Percentiles rank a stretch among this genome's conserved stretches.
Evolutionary conservation across 108 stramenopile genomes (phyloP).

Genomic region (Nitzschia sp.): DNA sequence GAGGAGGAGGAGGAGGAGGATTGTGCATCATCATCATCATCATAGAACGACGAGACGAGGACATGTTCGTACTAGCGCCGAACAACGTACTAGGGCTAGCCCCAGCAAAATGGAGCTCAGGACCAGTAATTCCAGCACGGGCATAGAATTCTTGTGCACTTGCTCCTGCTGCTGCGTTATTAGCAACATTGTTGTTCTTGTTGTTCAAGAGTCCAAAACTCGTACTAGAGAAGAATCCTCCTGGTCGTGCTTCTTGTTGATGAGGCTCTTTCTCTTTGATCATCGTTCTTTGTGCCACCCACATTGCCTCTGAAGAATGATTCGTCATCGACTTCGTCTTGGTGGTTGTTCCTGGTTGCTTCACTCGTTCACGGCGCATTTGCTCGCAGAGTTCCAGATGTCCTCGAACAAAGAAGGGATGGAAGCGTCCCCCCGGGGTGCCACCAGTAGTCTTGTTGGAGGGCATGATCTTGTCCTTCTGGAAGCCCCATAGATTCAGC

Average conservation of each 20-base stretch:
- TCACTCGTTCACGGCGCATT: conserved; percentile 38
- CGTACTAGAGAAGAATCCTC: neutral
- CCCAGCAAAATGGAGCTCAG: no score
- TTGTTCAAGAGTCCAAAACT: neutral
- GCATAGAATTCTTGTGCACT: no score
- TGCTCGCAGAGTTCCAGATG: conserved; percentile 10
- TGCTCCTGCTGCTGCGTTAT: neutral
- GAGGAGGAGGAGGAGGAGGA: no score
- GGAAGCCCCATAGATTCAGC: conserved; percentile 37
- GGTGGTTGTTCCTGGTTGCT: conserved; percentile 24
- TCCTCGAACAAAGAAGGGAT: conserved; percentile 30
- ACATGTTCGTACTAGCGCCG: no score
- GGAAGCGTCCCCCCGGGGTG: neutral
- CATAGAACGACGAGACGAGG: no score
- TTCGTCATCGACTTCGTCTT: neutral
- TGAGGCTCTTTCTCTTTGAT: neutral
- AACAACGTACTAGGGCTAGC: no score
- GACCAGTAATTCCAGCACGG: no score
- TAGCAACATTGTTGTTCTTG: neutral
- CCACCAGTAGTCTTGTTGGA: neutral
- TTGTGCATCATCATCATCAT: no score
- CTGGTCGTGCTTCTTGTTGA: neutral
- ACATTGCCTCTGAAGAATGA: neutral
- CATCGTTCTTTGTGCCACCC: neutral
- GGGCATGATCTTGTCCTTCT: conserved; percentile 9